Percentiles rank a stretch among this genome's conserved stretches.
Evolutionary conservation across 2,329 filamentous ascomycete genomes (phyloP).

Genomic region (Ceratocystis albifundus): DNA sequence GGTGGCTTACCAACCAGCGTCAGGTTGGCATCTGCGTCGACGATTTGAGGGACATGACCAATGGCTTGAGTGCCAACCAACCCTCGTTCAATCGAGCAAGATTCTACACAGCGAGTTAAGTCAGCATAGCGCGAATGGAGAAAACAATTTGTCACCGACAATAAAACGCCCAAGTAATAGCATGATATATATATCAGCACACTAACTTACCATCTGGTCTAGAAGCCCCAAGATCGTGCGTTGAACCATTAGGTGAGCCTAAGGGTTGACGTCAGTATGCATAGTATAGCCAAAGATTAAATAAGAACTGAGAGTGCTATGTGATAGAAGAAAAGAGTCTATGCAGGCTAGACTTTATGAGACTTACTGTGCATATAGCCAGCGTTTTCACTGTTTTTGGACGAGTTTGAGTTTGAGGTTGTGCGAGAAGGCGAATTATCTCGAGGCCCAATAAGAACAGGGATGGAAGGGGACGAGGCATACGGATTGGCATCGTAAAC

Average conservation of each 20-base stretch:
- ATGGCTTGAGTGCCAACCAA: background rate
- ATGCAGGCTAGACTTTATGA: background rate
- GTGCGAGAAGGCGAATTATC: background rate
- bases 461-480: background rate
- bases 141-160: background rate
- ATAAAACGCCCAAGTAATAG: background rate
- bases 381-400: background rate
- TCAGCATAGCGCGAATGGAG: background rate
- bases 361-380: background rate
- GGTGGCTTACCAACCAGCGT: background rate
- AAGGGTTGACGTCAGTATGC: constrained; percentile 16
- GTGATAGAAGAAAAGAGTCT: background rate
- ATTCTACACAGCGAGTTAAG: no score
- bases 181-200: background rate
- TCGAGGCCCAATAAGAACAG: background rate
- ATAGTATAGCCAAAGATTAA: background rate
- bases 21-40: background rate
- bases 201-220: constrained; percentile 14
- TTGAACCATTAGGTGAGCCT: background rate
- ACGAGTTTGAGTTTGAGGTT: background rate
- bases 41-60: background rate
- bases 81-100: no score
- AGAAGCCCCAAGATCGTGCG: background rate
- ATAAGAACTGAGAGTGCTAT: background rate
- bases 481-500: background rate